Conservation (phyloP, 495 filamentous ascomycete species). For the Neurospora sp. region DNA sequence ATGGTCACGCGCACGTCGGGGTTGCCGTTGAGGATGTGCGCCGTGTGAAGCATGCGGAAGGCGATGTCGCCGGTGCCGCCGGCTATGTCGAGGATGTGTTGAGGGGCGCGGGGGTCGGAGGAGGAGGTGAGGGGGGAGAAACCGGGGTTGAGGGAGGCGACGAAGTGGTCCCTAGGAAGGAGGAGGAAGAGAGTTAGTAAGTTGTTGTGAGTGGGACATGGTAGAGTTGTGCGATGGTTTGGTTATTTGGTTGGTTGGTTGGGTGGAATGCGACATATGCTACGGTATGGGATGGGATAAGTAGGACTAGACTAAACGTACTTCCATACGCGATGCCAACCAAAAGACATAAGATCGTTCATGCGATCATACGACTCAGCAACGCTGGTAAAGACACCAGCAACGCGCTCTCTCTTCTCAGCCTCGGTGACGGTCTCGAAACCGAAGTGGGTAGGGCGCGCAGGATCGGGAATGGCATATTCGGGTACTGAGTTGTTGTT, state of each 20-base stretch:
- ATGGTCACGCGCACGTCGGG: slow-evolving; percentile 71
- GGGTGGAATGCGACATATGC: not conserved
- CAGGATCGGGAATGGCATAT: slow-evolving; percentile 33
- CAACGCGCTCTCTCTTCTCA: slow-evolving; percentile 61
- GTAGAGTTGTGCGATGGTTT: too few relatives aligned
- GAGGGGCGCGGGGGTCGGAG: slow-evolving; percentile 29
- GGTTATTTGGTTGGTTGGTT: not conserved
- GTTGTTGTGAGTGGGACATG: too few relatives aligned
- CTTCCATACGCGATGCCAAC: slow-evolving; percentile 96
- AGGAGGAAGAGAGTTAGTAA: slow-evolving; percentile 5
- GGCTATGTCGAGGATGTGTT: slow-evolving; percentile 88
- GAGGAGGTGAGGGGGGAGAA: slow-evolving; percentile 40
- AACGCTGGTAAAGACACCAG: slow-evolving; percentile 89
- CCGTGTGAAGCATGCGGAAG: slow-evolving; percentile 89
- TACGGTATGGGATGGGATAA: not conserved
- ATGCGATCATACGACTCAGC: slow-evolving; percentile 86
- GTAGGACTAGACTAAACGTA: slow-evolving; percentile 8
- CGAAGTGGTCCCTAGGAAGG: slow-evolving; percentile 67
- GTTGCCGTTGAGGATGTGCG: slow-evolving; percentile 73
- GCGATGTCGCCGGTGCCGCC: slow-evolving; percentile 98
- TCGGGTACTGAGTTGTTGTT: slow-evolving; percentile 13
- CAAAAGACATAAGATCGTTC: slow-evolving; percentile 99
- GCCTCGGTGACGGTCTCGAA: slow-evolving; percentile 78
- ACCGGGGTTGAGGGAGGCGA: slow-evolving; percentile 83
- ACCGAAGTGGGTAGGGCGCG: slow-evolving; percentile 82